Evolutionary conservation across 129 eudicot genomes (phyloP), one percentile per base, ranked within the genome.

Genomic region (Gnaphalium uliginosum): DNA sequence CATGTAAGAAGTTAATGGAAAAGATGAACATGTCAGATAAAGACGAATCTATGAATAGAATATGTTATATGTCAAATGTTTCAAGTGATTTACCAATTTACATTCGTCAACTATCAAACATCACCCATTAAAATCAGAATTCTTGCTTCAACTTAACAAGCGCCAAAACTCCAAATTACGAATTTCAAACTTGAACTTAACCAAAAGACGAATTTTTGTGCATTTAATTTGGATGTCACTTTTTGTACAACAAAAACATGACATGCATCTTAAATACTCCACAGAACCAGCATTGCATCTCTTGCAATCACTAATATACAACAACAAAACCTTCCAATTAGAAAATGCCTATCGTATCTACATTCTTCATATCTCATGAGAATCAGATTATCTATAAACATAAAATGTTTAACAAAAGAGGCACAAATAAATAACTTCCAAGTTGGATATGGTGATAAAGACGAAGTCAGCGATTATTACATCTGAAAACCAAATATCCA

Each of bases 381-480:
- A 24, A 25, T 50, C 48, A 18, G 26, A 70, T 24, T 71, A 76
- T 67, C 54, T 24, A 46, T 32, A 66, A 76, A 25, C 37, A 35
- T 23, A 39, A 39, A 66, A 54, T 26, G 29, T 59, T 68, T 57
- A 37, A 74, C 69, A 60, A 30, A 17, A 67, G 17, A 78, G 71
- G 61, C 71, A 63, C 82, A 48, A 68, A 67, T 69, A 39, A 81
- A 39, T 56, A 54, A 60, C n/a, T 68, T 46, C 69, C n/a, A 32
- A 58, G 41, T 67, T 22, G 83, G 57, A 67, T 73, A 43, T 58
- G 58, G 37, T 58, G 80, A 66, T 74, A 74, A 80, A 60, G 84
- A 80, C 80, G 17, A 80, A 74, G 59, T 62, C 72, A 37, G 77
- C 59, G 29, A 32, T 48, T 25, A 43, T 22, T 70, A 62, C 32